These are phyloP conservation scores for Globisporangium parvum DNA, from an alignment of 352 stramenopile species.

Conservation along the genomic window DNA sequence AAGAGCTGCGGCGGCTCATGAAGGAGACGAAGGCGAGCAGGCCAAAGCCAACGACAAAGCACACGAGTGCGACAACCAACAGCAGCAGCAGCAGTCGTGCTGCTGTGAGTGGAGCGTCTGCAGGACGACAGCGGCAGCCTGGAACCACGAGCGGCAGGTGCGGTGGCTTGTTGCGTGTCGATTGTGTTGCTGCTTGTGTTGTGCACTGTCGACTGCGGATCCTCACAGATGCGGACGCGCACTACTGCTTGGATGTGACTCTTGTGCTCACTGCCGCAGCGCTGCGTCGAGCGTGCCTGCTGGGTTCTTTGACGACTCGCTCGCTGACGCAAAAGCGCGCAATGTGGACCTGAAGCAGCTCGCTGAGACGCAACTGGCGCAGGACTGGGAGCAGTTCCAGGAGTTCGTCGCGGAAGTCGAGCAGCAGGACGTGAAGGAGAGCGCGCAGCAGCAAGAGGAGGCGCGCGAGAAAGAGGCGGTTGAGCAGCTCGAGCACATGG, in stretches of 20 bases:
- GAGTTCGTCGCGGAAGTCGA: slow-evolving; percentile 55
- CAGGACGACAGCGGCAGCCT: too few relatives aligned
- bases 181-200: too few relatives aligned
- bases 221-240: too few relatives aligned
- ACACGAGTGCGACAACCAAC: background rate
- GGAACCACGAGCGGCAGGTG: too few relatives aligned
- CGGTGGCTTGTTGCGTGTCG: too few relatives aligned
- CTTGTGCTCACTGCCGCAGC: background rate
- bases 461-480: slow-evolving; percentile 35
- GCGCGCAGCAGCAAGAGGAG: slow-evolving; percentile 29
- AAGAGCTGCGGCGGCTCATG: slow-evolving; percentile 35
- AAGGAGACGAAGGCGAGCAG: slow-evolving; percentile 31
- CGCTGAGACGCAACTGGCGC: slow-evolving; percentile 29
- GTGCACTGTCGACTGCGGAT: too few relatives aligned
- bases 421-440: slow-evolving; percentile 28
- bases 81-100: too few relatives aligned
- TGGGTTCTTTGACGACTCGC: slow-evolving; percentile 46
- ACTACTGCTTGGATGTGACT: too few relatives aligned
- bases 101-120: too few relatives aligned
- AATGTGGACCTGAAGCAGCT: slow-evolving; percentile 42
- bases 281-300: slow-evolving; percentile 14
- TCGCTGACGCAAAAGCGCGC: slow-evolving; percentile 42
- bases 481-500: slow-evolving; percentile 60
- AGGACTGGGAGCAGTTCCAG: slow-evolving; percentile 60
- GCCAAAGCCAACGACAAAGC: background rate